A percentile compares a stretch with the other conserved stretches of the same genome.
phyloP scores from a whole-genome alignment of 106 monocot genomes.

The Apostasia shenzhenica region DNA sequence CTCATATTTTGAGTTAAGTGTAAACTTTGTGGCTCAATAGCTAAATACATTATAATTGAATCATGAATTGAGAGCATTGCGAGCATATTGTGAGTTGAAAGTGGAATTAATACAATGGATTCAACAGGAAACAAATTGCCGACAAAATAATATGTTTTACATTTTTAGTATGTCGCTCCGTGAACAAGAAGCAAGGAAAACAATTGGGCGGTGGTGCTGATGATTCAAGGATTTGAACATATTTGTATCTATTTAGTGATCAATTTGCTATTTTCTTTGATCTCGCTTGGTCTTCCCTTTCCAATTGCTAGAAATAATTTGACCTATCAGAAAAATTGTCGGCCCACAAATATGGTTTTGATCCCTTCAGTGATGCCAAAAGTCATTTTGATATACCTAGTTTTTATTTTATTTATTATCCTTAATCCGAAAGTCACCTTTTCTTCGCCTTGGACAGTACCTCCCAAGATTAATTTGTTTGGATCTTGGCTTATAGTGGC shows the following conservation, averaged over 20 bases:
- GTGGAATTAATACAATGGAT: too few species aligned
- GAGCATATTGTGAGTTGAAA: too few species aligned
- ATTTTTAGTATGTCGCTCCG: neutral
- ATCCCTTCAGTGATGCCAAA: slow-evolving; percentile 11
- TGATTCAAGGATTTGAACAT: neutral
- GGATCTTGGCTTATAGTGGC: slow-evolving; percentile 15
- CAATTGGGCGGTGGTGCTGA: neutral
- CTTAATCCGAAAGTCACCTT: slow-evolving; percentile 13
- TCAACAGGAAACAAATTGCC: too few species aligned
- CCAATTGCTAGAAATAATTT: neutral
- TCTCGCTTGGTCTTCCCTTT: neutral
- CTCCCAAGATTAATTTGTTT: slow-evolving; percentile 6
- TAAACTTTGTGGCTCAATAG: too few species aligned
- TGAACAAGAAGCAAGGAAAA: neutral
- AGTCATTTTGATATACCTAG: slow-evolving; percentile 11
- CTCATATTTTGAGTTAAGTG: too few species aligned
- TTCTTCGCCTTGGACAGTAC: slow-evolving; percentile 22
- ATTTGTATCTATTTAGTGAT: slow-evolving; percentile 3
- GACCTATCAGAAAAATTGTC: slow-evolving; percentile 16
- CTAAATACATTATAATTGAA: too few species aligned
- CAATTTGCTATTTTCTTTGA: neutral
- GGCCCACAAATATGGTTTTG: slow-evolving; percentile 9
- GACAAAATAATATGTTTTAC: too few species aligned
- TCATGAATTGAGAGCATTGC: too few species aligned
- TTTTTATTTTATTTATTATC: slow-evolving; percentile 1